phyloP scores from a whole-genome alignment of 805 yeast genomes.

The Teunomyces stri region DNA sequence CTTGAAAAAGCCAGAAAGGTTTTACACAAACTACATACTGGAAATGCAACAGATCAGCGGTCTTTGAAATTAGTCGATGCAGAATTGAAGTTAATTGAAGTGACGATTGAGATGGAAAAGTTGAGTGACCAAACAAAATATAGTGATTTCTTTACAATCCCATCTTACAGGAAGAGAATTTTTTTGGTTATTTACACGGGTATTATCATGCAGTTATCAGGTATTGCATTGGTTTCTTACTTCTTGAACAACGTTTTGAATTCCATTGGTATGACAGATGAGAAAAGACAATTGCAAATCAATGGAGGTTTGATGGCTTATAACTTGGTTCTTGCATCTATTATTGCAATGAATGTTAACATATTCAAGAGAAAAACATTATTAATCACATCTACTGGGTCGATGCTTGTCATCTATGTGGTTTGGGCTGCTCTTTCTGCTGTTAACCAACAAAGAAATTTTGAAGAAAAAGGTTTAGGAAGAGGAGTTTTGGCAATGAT shows the following conservation, averaged over 20 bases:
- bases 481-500: slow-evolving; percentile 51
- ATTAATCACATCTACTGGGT: slow-evolving; percentile 30
- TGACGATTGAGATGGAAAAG: slow-evolving; percentile 5
- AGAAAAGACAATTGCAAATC: slow-evolving; percentile 42
- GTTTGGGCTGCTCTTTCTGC: slow-evolving; percentile 48
- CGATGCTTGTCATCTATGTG: slow-evolving; percentile 36
- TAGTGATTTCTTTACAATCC: slow-evolving; percentile 15
- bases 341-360: slow-evolving; percentile 15
- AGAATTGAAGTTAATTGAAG: slow-evolving; percentile 5
- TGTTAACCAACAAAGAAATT: slow-evolving; percentile 36
- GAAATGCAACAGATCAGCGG: slow-evolving; percentile 28
- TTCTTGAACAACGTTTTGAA: slow-evolving; percentile 48
- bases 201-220: slow-evolving; percentile 44
- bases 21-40: slow-evolving; percentile 40
- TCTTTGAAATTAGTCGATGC: slow-evolving; percentile 10
- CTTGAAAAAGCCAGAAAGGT: slow-evolving; percentile 25
- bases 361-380: slow-evolving; percentile 33
- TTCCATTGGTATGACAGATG: slow-evolving; percentile 50
- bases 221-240: slow-evolving; percentile 51
- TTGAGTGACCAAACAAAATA: not conserved
- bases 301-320: slow-evolving; percentile 51
- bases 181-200: slow-evolving; percentile 31
- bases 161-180: slow-evolving; percentile 29
- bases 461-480: slow-evolving; percentile 28
- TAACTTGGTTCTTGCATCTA: slow-evolving; percentile 34